Evolutionary conservation across 495 filamentous ascomycete species (phyloP), one percentile per base, ranked within the genome.

Genomic region (Lepraria neglecta): DNA sequence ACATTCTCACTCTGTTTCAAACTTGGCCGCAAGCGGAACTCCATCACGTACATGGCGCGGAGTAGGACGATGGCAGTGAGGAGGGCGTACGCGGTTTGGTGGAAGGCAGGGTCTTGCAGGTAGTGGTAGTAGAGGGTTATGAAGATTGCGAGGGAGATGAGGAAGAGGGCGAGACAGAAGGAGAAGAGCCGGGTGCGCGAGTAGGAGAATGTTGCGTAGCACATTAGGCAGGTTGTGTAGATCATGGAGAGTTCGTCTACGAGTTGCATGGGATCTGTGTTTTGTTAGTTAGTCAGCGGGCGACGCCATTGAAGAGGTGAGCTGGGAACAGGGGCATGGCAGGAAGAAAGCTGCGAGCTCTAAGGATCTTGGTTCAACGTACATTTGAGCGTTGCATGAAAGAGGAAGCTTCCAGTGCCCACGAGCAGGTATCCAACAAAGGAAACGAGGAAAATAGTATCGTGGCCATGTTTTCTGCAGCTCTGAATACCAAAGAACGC

Each of bases 161-260:
- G 78, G n/a, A 70, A 77, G 0, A 81, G 27, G 11, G 77, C 92
- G 45, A 96, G 76, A 56, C 81, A 57, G 5, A 80, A 52, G 9
- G 82, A 79, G 42, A 85, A 75, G n/a, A 59, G 64, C 12, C 68
- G 65, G 6, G 89, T 77, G 62, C 80, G 79, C 6, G 78, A 82
- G 73, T 92, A 88, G 11, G 87, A 84, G 71, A 96, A 94, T 21
- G 89, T 88, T 15, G 90, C 90, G 72, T 87, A 95, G 72, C 79
- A 86, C 87, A 96, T 95, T n/a, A 96, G 73, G 65, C 88, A 95
- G 9, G 92, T 95, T 2, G 92, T 96, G 71, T 98, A 97, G 33
- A 98, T 96, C 94, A 97, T 97, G 62, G 87, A 89, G 9, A 97
- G 81, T 74, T 98, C 94, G 68, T 98, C 94, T 40, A 97, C 87